A percentile compares a stretch with the other conserved stretches of the same genome.
phyloP scores from a whole-genome alignment of 768 basidiomycete species.

The Lactarius sp. region DNA sequence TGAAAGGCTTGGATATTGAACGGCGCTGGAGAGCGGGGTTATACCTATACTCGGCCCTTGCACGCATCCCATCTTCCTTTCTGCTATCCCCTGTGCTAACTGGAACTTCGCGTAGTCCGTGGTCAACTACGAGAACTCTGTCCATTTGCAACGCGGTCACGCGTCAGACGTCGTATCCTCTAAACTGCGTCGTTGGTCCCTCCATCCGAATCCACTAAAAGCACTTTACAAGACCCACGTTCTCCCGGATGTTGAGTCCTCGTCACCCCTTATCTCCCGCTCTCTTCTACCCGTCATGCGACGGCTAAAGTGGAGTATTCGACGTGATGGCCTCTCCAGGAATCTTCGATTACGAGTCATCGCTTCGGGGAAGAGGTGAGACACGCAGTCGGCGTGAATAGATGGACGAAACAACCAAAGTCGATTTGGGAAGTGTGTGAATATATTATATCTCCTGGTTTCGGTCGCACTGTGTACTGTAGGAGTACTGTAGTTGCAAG shows the following conservation, averaged over 20 bases:
- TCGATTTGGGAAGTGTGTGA: not conserved
- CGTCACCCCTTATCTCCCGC: slow-evolving; percentile 51
- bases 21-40: slow-evolving; percentile 59
- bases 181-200: slow-evolving; percentile 48
- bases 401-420: not conserved
- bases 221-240: slow-evolving; percentile 47
- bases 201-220: slow-evolving; percentile 36
- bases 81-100: slow-evolving; percentile 2
- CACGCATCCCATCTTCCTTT: slow-evolving; percentile 32
- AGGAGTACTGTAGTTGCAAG: not conserved
- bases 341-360: not conserved
- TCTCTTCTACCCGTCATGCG: slow-evolving; percentile 59
- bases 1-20: slow-evolving; percentile 63
- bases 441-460: too few relatives aligned
- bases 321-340: slow-evolving; percentile 56
- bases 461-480: not conserved
- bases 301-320: slow-evolving; percentile 66
- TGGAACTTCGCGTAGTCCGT: slow-evolving; percentile 48
- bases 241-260: slow-evolving; percentile 60
- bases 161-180: slow-evolving; percentile 48
- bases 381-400: not conserved
- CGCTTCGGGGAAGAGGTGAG: not conserved
- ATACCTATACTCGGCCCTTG: slow-evolving; percentile 60
- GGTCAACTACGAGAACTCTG: slow-evolving; percentile 57
- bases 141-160: slow-evolving; percentile 49